Evolutionary conservation across 164 flowering plant genomes (phyloP).

Genomic region (Umbilicus rupestris): DNA sequence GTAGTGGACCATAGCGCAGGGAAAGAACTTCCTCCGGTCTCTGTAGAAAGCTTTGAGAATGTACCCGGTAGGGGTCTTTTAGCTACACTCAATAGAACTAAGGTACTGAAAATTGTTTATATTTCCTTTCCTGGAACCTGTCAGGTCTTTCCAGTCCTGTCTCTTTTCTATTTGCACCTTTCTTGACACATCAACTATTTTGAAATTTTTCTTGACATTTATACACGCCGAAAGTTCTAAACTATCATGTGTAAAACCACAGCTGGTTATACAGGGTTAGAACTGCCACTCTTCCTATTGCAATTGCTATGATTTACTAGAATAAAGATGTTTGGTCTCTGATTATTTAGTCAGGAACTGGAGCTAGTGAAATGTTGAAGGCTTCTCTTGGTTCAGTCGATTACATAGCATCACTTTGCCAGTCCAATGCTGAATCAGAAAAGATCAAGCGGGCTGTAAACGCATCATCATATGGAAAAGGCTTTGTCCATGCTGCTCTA

Average conservation of each 20-base stretch:
- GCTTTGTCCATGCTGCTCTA: constrained; percentile 91
- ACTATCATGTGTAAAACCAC: neutral
- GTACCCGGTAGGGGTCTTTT: constrained; percentile 89
- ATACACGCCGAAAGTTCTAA: no score
- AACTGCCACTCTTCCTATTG: neutral
- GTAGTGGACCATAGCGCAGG: constrained; percentile 87
- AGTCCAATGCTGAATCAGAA: constrained; percentile 55
- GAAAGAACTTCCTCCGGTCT: constrained; percentile 77
- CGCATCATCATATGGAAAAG: constrained; percentile 64
- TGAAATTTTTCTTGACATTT: neutral
- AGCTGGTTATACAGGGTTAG: neutral
- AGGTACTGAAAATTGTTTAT: constrained; percentile 37
- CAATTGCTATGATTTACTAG: neutral
- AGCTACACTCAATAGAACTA: constrained; percentile 62
- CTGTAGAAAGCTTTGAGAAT: constrained; percentile 75
- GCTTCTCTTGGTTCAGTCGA: constrained; percentile 96
- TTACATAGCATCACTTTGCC: constrained; percentile 66
- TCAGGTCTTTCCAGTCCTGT: neutral
- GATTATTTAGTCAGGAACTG: constrained; percentile 52
- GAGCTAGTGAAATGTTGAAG: constrained; percentile 39
- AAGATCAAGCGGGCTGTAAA: constrained; percentile 68
- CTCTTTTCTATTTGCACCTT: neutral
- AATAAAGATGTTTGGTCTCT: constrained; percentile 6
- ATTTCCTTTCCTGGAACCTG: neutral
- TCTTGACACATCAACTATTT: no score